phyloP scores from a whole-genome alignment of 2,329 filamentous ascomycete genomes.

The Penicillium concentricum region DNA sequence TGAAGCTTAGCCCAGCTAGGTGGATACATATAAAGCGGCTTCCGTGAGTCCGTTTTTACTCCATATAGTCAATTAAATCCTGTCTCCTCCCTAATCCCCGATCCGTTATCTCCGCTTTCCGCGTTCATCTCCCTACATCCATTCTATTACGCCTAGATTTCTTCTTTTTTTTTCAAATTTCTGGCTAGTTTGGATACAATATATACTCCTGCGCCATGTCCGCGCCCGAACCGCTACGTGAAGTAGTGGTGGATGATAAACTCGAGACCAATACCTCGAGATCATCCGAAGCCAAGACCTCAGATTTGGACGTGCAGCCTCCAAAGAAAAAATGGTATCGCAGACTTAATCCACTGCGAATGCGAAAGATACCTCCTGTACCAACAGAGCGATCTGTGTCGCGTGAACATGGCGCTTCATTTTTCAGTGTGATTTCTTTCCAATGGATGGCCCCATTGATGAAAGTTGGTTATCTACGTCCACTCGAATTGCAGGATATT shows the following conservation, averaged over 20 bases:
- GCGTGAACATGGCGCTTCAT: conserved; percentile 69
- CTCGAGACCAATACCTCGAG: conserved; percentile 10
- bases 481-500: conserved; percentile 79
- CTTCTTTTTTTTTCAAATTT: neutral
- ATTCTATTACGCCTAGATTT: no score
- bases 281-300: conserved; percentile 16
- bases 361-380: conserved; percentile 54
- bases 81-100: no score
- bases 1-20: neutral
- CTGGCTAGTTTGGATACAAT: neutral
- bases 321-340: conserved; percentile 37
- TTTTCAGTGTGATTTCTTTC: conserved; percentile 76
- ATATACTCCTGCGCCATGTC: conserved; percentile 10
- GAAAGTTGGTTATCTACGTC: conserved; percentile 79
- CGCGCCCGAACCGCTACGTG: conserved; percentile 14
- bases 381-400: conserved; percentile 56
- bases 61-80: no score
- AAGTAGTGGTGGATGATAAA: conserved; percentile 21
- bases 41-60: no score
- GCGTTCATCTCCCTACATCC: no score
- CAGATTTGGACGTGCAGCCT: conserved; percentile 3
- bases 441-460: conserved; percentile 91
- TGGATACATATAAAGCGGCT: neutral
- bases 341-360: conserved; percentile 46
- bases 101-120: no score